Conservation (phyloP, 2,329 filamentous ascomycete genomes). For the Acephala macrosclerotiorum region DNA sequence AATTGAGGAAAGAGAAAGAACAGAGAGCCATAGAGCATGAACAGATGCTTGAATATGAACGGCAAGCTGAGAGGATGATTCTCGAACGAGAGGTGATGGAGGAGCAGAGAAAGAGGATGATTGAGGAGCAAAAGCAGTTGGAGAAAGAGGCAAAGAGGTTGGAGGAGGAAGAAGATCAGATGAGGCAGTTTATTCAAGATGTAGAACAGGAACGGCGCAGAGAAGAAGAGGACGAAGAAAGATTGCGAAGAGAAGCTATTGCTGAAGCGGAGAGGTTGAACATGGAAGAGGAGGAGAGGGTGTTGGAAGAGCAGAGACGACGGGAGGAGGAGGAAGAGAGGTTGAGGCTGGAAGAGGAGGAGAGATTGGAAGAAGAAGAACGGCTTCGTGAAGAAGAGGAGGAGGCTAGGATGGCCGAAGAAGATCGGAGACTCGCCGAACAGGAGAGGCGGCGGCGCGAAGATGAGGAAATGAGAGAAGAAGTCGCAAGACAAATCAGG, state of each 20-base stretch:
- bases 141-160: constrained; percentile 24
- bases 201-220: constrained; percentile 6
- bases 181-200: constrained; percentile 25
- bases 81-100: constrained; percentile 32
- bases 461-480: constrained; percentile 4
- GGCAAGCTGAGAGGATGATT: constrained; percentile 20
- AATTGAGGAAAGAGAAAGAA: constrained; percentile 2
- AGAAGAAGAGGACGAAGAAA: constrained; percentile 17
- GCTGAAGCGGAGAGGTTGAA: no score
- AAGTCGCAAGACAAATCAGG: constrained; percentile 1
- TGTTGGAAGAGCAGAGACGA: constrained; percentile 11
- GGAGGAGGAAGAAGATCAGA: constrained; percentile 27
- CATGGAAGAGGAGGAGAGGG: constrained; percentile 8
- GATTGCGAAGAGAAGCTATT: no score
- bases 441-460: background rate
- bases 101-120: constrained; percentile 25
- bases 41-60: constrained; percentile 26
- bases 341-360: constrained; percentile 14
- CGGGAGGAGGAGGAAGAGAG: constrained; percentile 19
- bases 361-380: background rate
- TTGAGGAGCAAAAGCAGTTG: constrained; percentile 25
- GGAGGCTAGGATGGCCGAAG: background rate
- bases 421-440: background rate
- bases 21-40: constrained; percentile 5
- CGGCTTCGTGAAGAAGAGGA: background rate